These are phyloP conservation scores for Vaccinium corymbosum DNA, from an alignment of 148 eudicot species.

Conservation along the genomic window DNA sequence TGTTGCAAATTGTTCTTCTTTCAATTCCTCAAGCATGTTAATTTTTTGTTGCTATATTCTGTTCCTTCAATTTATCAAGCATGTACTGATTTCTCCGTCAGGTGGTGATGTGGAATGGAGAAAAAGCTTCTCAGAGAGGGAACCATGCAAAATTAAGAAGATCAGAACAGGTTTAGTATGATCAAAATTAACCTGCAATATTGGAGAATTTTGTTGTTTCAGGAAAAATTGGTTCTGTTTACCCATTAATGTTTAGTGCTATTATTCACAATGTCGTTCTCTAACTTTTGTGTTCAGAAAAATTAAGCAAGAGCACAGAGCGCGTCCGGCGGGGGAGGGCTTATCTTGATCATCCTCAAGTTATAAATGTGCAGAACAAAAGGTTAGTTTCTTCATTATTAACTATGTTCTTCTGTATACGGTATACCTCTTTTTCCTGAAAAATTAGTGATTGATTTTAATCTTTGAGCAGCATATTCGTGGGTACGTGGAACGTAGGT, in stretches of 20 bases:
- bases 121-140: conserved; percentile 80
- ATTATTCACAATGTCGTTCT: neutral
- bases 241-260: neutral
- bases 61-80: neutral
- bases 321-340: conserved; percentile 51
- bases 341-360: conserved; percentile 87
- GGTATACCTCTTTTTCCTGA: neutral
- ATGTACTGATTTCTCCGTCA: conserved; percentile 16
- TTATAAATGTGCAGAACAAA: conserved; percentile 85
- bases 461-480: conserved; percentile 56
- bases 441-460: neutral
- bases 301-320: conserved; percentile 43
- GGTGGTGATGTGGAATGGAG: conserved; percentile 81
- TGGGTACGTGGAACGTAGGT: conserved; percentile 95
- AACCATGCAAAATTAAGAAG: conserved; percentile 65
- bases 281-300: conserved; percentile 44
- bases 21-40: neutral
- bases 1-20: neutral
- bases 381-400: conserved; percentile 48
- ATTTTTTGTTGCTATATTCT: neutral
- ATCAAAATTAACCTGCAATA: too few species aligned
- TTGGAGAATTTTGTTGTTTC: too few species aligned
- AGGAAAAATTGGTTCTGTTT: neutral
- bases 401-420: neutral
- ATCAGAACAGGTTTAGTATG: conserved; percentile 58